Evolutionary conservation across 2,329 filamentous ascomycete genomes (phyloP), one percentile per base, ranked within the genome.

Genomic region (Fusarium sp.): DNA sequence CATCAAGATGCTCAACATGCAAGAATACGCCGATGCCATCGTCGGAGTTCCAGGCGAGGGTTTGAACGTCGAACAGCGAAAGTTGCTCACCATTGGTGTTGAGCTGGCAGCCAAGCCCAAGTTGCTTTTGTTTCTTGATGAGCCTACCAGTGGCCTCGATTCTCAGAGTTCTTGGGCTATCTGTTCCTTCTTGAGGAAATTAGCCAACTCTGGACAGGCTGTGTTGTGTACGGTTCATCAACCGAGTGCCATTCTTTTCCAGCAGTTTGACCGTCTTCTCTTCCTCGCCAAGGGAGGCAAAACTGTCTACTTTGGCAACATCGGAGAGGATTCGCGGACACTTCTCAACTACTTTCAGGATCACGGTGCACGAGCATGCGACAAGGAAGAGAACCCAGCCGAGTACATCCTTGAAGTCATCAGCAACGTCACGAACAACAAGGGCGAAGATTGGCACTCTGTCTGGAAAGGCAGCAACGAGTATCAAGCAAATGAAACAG

Each of bases 371-470:
- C 85, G 89, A 4, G 82, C 84, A 54, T 93, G 92, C 67, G 86
- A 85, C 10, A 81, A 86, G 2, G 86, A 90, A 1, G 92, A 92
- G 69, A 95, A 95, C 75, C 93, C 93, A 0, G 93, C 93, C 2
- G 93, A 95, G 82, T 95, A 90, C 84, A 94, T 95, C 90, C 86
- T 95, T 8, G 86, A 89, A 73, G 81, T 87, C 18, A 85, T 86
- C 62, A 86, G 86, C 65, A 81, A 83, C 10, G 82, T 83, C 1
- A 74, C 71, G 5, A 87, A 85, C 73, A 76, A 78, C 18, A 64
- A 80, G 5, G 83, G 83, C 8, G 71, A 83, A 39, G 89, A 94
- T 76, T 95, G 93, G 93, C 90, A 93, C 77, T 77, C 80, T 0
- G 90, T 93, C 57, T 95, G 93, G 91, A 86, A 86, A 5, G 81